A percentile compares a stretch with the other conserved stretches of the same genome.
phyloP scores from a whole-genome alignment of 2,329 filamentous ascomycete species.

The Cyphellophora attinorum region DNA sequence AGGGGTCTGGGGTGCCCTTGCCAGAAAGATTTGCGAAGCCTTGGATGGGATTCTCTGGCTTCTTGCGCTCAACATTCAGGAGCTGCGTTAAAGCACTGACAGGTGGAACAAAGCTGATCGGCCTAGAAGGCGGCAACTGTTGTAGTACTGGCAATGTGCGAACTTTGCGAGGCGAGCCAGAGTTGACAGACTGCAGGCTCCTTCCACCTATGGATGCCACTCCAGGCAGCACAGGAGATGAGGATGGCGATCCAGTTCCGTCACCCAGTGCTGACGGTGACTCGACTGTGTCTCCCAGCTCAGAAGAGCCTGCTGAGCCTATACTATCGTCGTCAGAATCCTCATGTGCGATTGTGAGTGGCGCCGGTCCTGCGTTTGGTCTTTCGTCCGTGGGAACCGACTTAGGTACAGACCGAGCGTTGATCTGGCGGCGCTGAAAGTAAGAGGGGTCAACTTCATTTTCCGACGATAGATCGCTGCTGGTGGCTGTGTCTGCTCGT shows the following conservation, averaged over 20 bases:
- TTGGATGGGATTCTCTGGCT: slow-evolving; percentile 52
- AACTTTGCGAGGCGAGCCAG: slow-evolving; percentile 44
- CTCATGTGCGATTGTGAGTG: slow-evolving; percentile 28
- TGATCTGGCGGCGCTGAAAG: slow-evolving; percentile 45
- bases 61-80: slow-evolving; percentile 46
- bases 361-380: slow-evolving; percentile 20
- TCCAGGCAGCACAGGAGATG: slow-evolving; percentile 40
- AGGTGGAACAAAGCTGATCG: slow-evolving; percentile 49
- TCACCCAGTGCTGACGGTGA: slow-evolving; percentile 47
- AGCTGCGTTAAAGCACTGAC: slow-evolving; percentile 50
- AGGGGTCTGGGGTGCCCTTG: slow-evolving; percentile 48
- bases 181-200: slow-evolving; percentile 22
- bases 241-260: slow-evolving; percentile 30
- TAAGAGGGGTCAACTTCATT: slow-evolving; percentile 46
- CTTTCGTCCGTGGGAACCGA: slow-evolving; percentile 19
- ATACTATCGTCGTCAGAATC: slow-evolving; percentile 40
- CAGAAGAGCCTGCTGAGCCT: slow-evolving; percentile 40
- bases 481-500: slow-evolving; percentile 54
- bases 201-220: slow-evolving; percentile 21
- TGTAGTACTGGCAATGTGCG: slow-evolving; percentile 40
- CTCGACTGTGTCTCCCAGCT: slow-evolving; percentile 45
- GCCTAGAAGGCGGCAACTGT: slow-evolving; percentile 49
- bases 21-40: slow-evolving; percentile 51
- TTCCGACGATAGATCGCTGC: slow-evolving; percentile 57
- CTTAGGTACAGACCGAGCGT: slow-evolving; percentile 28